Evolutionary conservation across 2,329 filamentous ascomycete genomes (phyloP).

Genomic region (Whalleya microplaca): DNA sequence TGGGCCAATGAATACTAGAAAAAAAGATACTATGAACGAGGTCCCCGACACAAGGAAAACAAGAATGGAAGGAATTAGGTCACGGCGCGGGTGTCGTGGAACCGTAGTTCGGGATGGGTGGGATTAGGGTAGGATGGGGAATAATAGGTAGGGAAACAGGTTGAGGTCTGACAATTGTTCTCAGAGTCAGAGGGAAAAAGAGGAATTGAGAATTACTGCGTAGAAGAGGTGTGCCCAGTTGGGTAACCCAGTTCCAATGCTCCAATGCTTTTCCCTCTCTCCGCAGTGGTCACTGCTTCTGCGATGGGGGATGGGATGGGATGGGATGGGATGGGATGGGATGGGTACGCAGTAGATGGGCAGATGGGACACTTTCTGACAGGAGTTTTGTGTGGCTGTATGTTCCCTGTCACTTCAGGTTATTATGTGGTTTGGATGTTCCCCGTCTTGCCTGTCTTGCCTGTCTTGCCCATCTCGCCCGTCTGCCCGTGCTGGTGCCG

Average conservation of each 20-base stretch:
- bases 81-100: conserved; percentile 33
- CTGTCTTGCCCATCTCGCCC: too few species aligned
- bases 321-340: too few species aligned
- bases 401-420: neutral
- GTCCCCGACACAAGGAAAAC: conserved; percentile 27
- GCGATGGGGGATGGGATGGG: neutral
- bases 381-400: neutral
- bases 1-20: conserved; percentile 19
- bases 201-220: neutral
- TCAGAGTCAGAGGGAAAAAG: neutral
- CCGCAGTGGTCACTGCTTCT: neutral
- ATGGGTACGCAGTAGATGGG: too few species aligned
- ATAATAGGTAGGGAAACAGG: too few species aligned
- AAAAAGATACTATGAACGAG: conserved; percentile 25
- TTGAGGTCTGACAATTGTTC: conserved; percentile 15
- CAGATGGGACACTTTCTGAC: neutral
- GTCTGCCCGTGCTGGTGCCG: neutral
- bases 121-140: conserved; percentile 25
- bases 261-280: too few species aligned
- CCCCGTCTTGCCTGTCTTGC: too few species aligned
- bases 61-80: conserved; percentile 26
- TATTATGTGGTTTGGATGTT: too few species aligned
- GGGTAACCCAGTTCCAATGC: too few species aligned
- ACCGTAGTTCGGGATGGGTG: conserved; percentile 29
- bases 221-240: neutral